Conservation (phyloP, 768 basidiomycete genomes). For the Epithele typhae region DNA sequence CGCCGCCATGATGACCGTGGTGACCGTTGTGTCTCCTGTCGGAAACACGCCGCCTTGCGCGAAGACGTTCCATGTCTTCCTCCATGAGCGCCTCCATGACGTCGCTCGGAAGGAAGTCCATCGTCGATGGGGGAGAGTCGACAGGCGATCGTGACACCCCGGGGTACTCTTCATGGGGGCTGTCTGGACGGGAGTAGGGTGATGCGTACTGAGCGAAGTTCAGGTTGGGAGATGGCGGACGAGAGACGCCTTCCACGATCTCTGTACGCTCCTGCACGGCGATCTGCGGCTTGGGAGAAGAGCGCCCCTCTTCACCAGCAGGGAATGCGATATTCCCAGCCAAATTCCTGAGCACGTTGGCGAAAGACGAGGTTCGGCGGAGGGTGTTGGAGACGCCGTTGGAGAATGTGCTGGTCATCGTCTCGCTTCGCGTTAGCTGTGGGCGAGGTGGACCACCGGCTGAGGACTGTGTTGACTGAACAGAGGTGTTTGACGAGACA, state of each 20-base stretch:
- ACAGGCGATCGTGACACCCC: constrained; percentile 13
- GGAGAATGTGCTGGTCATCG: constrained; percentile 55
- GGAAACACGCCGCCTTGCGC: constrained; percentile 54
- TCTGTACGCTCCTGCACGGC: constrained; percentile 22
- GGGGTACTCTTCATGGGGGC: constrained; percentile 4
- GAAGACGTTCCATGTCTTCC: constrained; percentile 90
- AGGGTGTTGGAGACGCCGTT: constrained; percentile 64
- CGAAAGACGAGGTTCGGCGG: constrained; percentile 76
- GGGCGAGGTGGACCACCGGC: constrained; percentile 53
- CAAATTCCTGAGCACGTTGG: constrained; percentile 66
- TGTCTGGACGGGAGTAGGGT: constrained; percentile 60
- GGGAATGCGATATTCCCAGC: constrained; percentile 73
- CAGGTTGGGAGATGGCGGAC: constrained; percentile 75
- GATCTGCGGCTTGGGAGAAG: constrained; percentile 29
- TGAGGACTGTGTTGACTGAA: constrained; percentile 36
- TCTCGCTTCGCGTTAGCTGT: constrained; percentile 49
- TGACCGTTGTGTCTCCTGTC: constrained; percentile 34
- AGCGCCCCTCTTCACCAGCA: constrained; percentile 47
- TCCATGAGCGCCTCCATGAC: constrained; percentile 89
- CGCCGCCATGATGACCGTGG: constrained; percentile 27
- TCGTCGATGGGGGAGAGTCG: constrained; percentile 28
- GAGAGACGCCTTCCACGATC: constrained; percentile 41
- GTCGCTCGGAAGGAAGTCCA: constrained; percentile 65
- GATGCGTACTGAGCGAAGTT: constrained; percentile 74
- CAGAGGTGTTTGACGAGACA: constrained; percentile 47